These are phyloP conservation scores for Pythium insidiosum DNA, from an alignment of 352 stramenopile genomes.

Conservation along the genomic window DNA sequence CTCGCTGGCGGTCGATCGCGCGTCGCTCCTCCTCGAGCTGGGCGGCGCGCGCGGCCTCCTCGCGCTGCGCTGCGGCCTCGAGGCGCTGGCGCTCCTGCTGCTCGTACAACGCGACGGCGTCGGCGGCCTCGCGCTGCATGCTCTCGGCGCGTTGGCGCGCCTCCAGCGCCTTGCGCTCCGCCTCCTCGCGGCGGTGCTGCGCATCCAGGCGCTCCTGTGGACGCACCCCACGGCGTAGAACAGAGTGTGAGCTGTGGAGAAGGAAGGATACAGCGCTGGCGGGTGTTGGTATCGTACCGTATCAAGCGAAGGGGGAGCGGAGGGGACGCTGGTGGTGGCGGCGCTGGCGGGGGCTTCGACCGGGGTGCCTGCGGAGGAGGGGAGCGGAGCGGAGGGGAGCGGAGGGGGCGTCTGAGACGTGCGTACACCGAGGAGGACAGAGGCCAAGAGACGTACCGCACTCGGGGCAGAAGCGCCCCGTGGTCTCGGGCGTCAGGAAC, in stretches of 20 bases:
- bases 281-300: neutral
- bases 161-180: slow-evolving; percentile 34
- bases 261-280: neutral
- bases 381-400: slow-evolving; percentile 3
- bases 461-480: slow-evolving; percentile 63
- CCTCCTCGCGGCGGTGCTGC: slow-evolving; percentile 31
- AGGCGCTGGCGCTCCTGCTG: slow-evolving; percentile 36
- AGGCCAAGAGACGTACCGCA: slow-evolving; percentile 59
- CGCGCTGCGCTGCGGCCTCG: slow-evolving; percentile 21
- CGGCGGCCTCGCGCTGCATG: slow-evolving; percentile 30
- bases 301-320: neutral
- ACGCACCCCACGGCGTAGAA: slow-evolving; percentile 10
- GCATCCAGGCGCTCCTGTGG: slow-evolving; percentile 10
- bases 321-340: slow-evolving; percentile 15
- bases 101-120: slow-evolving; percentile 36
- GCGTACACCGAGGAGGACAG: too few relatives aligned
- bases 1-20: slow-evolving; percentile 39
- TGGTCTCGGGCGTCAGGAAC: slow-evolving; percentile 40
- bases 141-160: slow-evolving; percentile 30
- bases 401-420: too few relatives aligned
- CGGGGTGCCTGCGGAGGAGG: slow-evolving; percentile 2
- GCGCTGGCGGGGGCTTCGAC: slow-evolving; percentile 2
- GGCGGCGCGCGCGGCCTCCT: slow-evolving; percentile 16
- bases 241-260: neutral
- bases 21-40: slow-evolving; percentile 29